Conservation (phyloP, 2,329 filamentous ascomycete genomes). For the Colletotrichum navitas region DNA sequence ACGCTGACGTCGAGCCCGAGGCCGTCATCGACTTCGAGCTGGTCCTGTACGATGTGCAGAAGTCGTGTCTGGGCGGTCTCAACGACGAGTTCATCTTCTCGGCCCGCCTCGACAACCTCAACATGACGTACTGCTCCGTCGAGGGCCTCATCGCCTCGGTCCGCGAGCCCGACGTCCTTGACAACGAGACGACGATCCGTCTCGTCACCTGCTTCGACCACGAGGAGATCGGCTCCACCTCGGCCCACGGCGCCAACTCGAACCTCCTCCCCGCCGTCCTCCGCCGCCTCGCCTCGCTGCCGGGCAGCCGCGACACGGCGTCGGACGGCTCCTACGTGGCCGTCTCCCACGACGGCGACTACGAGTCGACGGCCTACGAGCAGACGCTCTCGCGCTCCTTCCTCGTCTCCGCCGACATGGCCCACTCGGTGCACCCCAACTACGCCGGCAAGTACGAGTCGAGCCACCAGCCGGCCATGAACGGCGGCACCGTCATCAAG, state of each 20-base stretch:
- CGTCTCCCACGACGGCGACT: constrained; percentile 70
- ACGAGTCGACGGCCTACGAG: constrained; percentile 84
- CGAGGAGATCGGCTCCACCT: constrained; percentile 94
- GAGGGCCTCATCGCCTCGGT: constrained; percentile 87
- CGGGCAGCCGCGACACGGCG: constrained; percentile 65
- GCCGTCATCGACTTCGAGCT: constrained; percentile 95
- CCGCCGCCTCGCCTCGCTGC: constrained; percentile 85
- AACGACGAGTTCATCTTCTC: constrained; percentile 97
- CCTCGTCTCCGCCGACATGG: constrained; percentile 97
- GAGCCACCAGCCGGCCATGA: constrained; percentile 93
- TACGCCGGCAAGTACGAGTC: constrained; percentile 92
- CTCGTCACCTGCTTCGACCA: constrained; percentile 97
- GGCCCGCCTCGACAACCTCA: constrained; percentile 93
- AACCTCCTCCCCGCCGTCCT: constrained; percentile 91
- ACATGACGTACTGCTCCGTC: constrained; percentile 95
- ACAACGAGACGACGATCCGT: constrained; percentile 84
- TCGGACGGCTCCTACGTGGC: constrained; percentile 74
- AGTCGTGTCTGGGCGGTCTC: constrained; percentile 87
- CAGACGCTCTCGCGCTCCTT: constrained; percentile 93
- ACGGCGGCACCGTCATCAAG: constrained; percentile 96
- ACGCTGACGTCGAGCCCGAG: constrained; percentile 77
- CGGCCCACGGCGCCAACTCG: constrained; percentile 93
- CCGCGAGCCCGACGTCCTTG: constrained; percentile 71
- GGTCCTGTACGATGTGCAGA: constrained; percentile 96
- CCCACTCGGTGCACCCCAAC: constrained; percentile 95